These are phyloP conservation scores for Cantharellus cinnabarinus DNA, from an alignment of 768 basidiomycete genomes.

Conservation along the genomic window DNA sequence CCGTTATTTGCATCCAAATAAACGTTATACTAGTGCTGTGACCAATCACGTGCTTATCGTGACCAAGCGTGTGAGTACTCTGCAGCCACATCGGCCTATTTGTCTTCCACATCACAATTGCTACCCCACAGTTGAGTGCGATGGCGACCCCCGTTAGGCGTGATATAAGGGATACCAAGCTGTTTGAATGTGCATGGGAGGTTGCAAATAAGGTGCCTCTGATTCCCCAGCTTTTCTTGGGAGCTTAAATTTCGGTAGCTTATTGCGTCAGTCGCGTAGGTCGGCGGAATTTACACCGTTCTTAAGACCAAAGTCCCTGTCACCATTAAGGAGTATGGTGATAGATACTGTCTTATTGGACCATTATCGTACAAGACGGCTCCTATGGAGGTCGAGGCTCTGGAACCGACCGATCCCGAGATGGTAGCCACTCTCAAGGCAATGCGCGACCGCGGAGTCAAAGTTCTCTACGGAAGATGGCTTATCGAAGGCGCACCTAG, in stretches of 20 bases:
- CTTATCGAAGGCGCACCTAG: slow-evolving; percentile 92
- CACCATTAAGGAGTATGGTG: slow-evolving; percentile 88
- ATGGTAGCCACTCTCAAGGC: slow-evolving; percentile 52
- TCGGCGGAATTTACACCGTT: slow-evolving; percentile 98
- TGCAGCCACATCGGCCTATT: not conserved
- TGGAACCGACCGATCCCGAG: slow-evolving; percentile 69
- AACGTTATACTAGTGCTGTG: not conserved
- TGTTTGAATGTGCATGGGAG: slow-evolving; percentile 96
- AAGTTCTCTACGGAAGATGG: slow-evolving; percentile 91
- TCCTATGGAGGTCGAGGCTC: slow-evolving; percentile 94
- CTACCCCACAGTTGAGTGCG: too few species aligned
- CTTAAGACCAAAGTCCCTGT: slow-evolving; percentile 99
- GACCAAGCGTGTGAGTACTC: not conserved
- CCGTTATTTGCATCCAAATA: not conserved
- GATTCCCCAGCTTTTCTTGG: not conserved
- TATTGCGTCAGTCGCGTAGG: slow-evolving; percentile 15
- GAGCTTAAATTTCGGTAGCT: not conserved
- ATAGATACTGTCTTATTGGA: slow-evolving; percentile 88
- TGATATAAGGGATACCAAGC: slow-evolving; percentile 57
- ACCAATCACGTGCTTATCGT: not conserved
- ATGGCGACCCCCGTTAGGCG: slow-evolving; percentile 20
- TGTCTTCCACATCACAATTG: not conserved
- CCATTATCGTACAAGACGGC: slow-evolving; percentile 98
- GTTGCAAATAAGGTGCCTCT: slow-evolving; percentile 64
- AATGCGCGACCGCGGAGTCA: slow-evolving; percentile 83